Evolutionary conservation across 176 grass and related monocot genomes (phyloP), one percentile per base, ranked within the genome.

Genomic region (Lolium multiflorum): DNA sequence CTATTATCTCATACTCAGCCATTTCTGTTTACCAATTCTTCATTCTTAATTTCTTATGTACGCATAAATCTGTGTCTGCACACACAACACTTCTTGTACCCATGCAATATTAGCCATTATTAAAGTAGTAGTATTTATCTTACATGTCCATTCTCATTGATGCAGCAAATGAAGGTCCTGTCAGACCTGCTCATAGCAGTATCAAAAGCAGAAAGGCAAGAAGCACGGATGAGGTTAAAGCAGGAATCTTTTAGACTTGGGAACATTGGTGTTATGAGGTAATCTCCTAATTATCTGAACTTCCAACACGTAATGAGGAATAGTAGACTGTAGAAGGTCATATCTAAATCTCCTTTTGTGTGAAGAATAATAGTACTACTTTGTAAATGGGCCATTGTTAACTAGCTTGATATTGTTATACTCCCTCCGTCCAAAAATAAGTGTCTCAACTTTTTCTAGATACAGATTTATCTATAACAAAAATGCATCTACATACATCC

Each of bases 241-340:
- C 97, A 99, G 81, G 97, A 99, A 90, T 97, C 94, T 89, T 94
- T 93, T 25, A 91, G 97, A 80, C 94, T 99, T 26, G 97, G 97
- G 54, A 99, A 93, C 83, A 89, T 99, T 90, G 97, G 94, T 87
- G 90, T 99, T 90, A 93, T 99, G 90, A 96, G 97, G 97, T 94
- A 86, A 72, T 64, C 38, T 76, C 54, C 37, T 31, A 48, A 39
- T 76, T 28, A 76, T 62, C 44, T 44, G 44, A 41, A 25, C 57
- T 74, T 75, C 71, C 16, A 62, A 21, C 12, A 25, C 51, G 44
- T 84, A 22, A 76, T 76, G 25, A 5, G 37, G 77, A 83, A 83
- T 64, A 82, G 3, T 64, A 43, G 31, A 35, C 31, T 35, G 41
- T 43, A 41, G 63, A 68, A 11, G 17, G 39, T 26, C 55, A 43